phyloP scores from a whole-genome alignment of 345 rosid genomes.

The Salix koriyanagi region DNA sequence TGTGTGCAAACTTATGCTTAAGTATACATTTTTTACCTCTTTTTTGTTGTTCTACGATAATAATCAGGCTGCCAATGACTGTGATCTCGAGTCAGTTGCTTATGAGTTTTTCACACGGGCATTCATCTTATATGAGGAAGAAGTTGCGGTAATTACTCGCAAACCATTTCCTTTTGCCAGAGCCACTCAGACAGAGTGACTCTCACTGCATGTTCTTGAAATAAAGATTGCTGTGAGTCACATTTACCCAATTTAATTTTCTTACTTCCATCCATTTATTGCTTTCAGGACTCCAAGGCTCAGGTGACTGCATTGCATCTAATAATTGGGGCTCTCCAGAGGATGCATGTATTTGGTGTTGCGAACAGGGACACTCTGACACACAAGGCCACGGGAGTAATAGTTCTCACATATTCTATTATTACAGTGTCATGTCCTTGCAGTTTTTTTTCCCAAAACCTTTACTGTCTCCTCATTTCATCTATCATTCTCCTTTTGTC shows the following conservation, averaged over 20 bases:
- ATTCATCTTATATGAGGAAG: conserved; percentile 88
- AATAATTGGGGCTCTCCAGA: conserved; percentile 89
- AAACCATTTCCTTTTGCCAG: background rate
- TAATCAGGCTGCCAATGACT: conserved; percentile 90
- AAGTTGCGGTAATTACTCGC: conserved; percentile 57
- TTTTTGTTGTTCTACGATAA: background rate
- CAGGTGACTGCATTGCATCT: conserved; percentile 91
- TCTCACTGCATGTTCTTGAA: background rate
- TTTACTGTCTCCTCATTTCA: background rate
- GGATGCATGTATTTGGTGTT: conserved; percentile 94
- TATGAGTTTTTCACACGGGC: conserved; percentile 96
- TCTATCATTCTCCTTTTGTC: conserved; percentile 18
- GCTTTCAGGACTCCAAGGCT: conserved; percentile 76
- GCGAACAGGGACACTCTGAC: conserved; percentile 95
- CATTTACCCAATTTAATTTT: background rate
- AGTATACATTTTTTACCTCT: background rate
- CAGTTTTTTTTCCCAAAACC: background rate
- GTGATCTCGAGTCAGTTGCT: conserved; percentile 85
- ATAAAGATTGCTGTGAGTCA: background rate
- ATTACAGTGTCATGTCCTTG: background rate
- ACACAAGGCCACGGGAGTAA: conserved; percentile 96
- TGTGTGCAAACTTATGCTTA: background rate
- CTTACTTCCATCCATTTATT: background rate
- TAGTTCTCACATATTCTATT: conserved; percentile 6
- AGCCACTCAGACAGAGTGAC: background rate